These are phyloP conservation scores for Thuidium tamariscinum DNA, from an alignment of 225 moss, liverwort and hornwort genomes.

Conservation along the genomic window DNA sequence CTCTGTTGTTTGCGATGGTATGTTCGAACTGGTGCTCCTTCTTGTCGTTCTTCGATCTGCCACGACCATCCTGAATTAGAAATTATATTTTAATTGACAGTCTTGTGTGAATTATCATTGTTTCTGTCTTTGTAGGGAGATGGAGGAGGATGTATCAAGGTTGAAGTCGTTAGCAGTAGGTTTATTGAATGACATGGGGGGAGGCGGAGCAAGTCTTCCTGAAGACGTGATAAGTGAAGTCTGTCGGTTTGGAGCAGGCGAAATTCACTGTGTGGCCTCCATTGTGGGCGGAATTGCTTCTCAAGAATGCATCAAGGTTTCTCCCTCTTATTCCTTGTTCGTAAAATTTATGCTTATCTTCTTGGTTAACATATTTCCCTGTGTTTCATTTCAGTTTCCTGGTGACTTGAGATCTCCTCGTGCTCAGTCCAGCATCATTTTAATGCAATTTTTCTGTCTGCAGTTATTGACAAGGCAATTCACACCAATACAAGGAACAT, in stretches of 20 bases:
- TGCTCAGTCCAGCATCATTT: background rate
- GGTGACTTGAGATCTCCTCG: background rate
- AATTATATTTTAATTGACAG: background rate
- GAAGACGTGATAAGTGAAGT: slow-evolving; percentile 78
- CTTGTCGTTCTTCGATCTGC: background rate
- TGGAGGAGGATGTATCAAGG: slow-evolving; percentile 68
- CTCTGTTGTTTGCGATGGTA: background rate
- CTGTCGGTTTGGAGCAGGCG: slow-evolving; percentile 91
- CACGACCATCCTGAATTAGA: background rate
- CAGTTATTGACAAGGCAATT: slow-evolving; percentile 96
- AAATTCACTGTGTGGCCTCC: slow-evolving; percentile 88
- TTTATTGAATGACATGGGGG: slow-evolving; percentile 72
- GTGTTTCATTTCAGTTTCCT: background rate
- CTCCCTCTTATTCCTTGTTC: background rate
- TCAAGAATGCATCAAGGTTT: slow-evolving; percentile 91
- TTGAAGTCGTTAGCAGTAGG: slow-evolving; percentile 58
- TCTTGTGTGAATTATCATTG: background rate
- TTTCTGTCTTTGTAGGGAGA: slow-evolving; percentile 35
- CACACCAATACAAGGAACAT: slow-evolving; percentile 74
- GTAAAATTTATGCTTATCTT: background rate
- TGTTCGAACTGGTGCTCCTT: background rate
- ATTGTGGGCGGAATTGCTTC: slow-evolving; percentile 93
- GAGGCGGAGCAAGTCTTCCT: slow-evolving; percentile 53
- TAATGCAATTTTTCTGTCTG: background rate
- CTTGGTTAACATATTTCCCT: background rate